Base-by-base conservation (phyloP, 108 stramenopile species). In the Nitzschia sp. region DNA sequence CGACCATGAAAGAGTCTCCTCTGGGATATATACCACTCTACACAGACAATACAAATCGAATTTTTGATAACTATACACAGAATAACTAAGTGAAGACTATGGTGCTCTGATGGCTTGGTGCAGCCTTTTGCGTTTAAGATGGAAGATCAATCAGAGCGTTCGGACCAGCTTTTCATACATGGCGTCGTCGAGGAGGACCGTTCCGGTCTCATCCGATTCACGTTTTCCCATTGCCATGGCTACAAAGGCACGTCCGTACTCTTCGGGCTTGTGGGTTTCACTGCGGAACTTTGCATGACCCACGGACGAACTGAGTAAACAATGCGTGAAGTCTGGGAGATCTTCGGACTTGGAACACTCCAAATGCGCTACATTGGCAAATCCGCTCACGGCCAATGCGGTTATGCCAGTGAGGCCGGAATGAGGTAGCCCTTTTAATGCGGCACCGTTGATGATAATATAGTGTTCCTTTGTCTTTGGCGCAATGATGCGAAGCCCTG, bases 171-270 rank as follows among this genome's bases (percentile, higher is more conserved):
- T n/a, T n/a, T n/a, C n/a, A n/a, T n/a, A n/a, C n/a, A n/a, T n/a
- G n/a, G n/a, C n/a, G n/a, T n/a, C n/a, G n/a, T n/a, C n/a, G n/a
- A n/a, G n/a, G n/a, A n/a, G n/a, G n/a, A n/a, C n/a, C n/a, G n/a
- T n/a, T n/a, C n/a, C n/a, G n/a, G n/a, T n/a, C n/a, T 54, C 19
- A 19, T 54, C 53, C 21, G 59, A 17, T 8, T 6, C 6, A 48
- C 48, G 64, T 46, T 54, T 65, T 18, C 46, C 64, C 42, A 54
- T 11, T 6, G 64, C 64, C 64, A 65, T 65, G 46, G 64, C 64
- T 46, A 65, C 64, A 65, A 65, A 65, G 42, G 27, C 46, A 18
- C 46, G 42, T 6, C 64, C 64, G 19, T 18, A 65, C 11, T 46
- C 64, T 18, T 48, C 29, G 13, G 64, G 51, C 46, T 65, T 46